Conservation (phyloP, 1,284 basidiomycete species). For the Meripilus lineatus region DNA sequence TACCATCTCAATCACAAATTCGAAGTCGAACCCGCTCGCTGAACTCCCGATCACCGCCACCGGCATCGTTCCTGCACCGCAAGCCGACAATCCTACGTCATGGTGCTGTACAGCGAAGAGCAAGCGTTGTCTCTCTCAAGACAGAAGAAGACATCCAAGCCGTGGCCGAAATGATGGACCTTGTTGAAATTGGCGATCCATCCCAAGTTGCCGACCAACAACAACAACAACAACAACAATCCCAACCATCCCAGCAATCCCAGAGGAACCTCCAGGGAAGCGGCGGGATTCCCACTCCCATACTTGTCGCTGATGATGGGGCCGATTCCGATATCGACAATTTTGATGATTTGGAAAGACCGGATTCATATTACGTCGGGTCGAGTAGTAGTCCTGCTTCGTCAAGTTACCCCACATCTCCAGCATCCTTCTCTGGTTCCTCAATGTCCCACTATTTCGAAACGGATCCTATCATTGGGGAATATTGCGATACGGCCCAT, state of each 20-base stretch:
- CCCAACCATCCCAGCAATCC: not conserved
- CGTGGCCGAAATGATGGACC: constrained; percentile 29
- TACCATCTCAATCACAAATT: constrained; percentile 2
- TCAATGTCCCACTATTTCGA: not conserved
- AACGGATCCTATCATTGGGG: constrained; percentile 18
- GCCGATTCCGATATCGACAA: not conserved
- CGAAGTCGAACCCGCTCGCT: not conserved
- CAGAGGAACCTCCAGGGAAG: not conserved
- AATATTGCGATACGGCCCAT: constrained; percentile 22
- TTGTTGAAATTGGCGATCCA: constrained; percentile 13
- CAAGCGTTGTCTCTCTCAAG: constrained; percentile 24
- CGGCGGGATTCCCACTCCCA: not conserved
- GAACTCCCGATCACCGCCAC: not conserved
- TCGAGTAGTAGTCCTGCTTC: not conserved
- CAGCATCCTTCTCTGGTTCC: not conserved
- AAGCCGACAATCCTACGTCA: no score
- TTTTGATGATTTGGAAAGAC: not conserved
- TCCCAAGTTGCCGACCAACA: not conserved
- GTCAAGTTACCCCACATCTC: not conserved
- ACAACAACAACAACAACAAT: constrained; percentile 1
- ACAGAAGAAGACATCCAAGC: constrained; percentile 30
- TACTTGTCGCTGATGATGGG: not conserved
- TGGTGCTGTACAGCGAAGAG: not conserved
- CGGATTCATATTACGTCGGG: not conserved
- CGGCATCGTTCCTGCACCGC: constrained; percentile 5